Base-by-base conservation (phyloP, 1,139 yeast species). In the Taiozyma sp. region DNA sequence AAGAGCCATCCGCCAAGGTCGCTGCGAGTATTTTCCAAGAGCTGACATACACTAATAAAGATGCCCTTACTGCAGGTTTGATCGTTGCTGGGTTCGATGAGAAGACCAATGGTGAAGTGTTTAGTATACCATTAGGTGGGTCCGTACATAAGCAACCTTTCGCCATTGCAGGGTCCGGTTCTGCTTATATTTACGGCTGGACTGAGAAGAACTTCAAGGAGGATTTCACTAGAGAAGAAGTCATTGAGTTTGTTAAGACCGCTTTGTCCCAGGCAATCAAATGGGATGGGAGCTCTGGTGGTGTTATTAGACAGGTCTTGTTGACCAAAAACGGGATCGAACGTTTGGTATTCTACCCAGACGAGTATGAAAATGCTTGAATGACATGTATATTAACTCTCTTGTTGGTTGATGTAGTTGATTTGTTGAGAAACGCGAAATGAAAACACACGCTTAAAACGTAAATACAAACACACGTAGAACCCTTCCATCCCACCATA, bases 201-300 rank as follows among this genome's bases (percentile, higher is more conserved):
- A 91, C 98, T 73, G 87, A 90, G 68, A 90, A 90, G 67, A 83
- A 89, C 68, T 93, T 73, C 73, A 84, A 80, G 67, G 77, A 77
- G 34, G 75, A 81, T 48, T 89, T 93, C 96, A 77, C 81, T 43
- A 81, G 85, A 65, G 96, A 89, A 22, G 96, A 91, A 61, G 88
- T 96, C 37, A 75, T 93, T 37, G 68, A 72, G 19, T 93, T 93
- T 63, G 81, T 90, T 58, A 89, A 88, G 70, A 70, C 70, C 50
- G 74, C 98, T 2, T 77, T 95, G 55, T 79, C 95, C 29, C 96
- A 93, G 69, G 99, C 99, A 48, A 95, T 93, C 67, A 88, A 88
- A 69, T 93, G 99, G 98, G 99, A 95, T 68, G 99, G 99, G 40
- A 85, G 95, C 47, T 88, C 97, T 10, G 99, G 99, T 65, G 99